Percentiles rank a stretch among this genome's conserved stretches.
phyloP scores from a whole-genome alignment of 1,139 yeast genomes.

The Magnusiomyces tetraspermus region DNA sequence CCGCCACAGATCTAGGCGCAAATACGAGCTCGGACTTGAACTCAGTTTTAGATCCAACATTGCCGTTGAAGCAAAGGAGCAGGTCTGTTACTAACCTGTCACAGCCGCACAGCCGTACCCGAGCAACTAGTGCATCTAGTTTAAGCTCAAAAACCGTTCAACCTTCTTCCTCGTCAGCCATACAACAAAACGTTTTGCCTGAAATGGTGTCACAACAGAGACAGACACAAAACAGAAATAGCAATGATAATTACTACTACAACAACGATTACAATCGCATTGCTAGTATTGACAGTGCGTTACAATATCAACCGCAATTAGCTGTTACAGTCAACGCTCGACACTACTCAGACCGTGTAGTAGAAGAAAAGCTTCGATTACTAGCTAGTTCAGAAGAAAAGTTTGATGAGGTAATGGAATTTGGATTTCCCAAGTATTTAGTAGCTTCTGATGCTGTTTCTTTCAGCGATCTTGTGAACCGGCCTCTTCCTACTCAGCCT shows the following conservation, averaged over 20 bases:
- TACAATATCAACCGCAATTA: background rate
- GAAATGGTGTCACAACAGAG: background rate
- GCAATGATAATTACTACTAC: too few species aligned
- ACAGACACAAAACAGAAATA: too few species aligned
- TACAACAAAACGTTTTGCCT: background rate
- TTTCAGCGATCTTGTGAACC: background rate
- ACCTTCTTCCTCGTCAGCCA: too few species aligned
- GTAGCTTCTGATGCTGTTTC: slow-evolving; percentile 12
- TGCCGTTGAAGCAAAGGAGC: too few species aligned
- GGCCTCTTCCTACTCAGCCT: background rate
- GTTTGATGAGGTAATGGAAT: slow-evolving; percentile 27
- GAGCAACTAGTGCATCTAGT: too few species aligned
- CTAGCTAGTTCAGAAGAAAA: slow-evolving; percentile 18
- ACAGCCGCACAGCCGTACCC: too few species aligned
- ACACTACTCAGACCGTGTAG: slow-evolving; percentile 22
- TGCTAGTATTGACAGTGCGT: background rate
- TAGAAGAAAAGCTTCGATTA: slow-evolving; percentile 20
- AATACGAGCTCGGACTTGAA: background rate
- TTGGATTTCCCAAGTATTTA: slow-evolving; percentile 25
- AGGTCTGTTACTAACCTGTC: too few species aligned
- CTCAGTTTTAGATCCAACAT: too few species aligned
- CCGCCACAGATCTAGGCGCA: background rate
- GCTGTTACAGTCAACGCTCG: slow-evolving; percentile 13
- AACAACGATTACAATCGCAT: background rate
- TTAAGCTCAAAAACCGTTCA: too few species aligned